A percentile compares a stretch with the other conserved stretches of the same genome.
phyloP scores from a whole-genome alignment of 2,329 filamentous ascomycete species.

The Cladosporium austrohemisphaericum region DNA sequence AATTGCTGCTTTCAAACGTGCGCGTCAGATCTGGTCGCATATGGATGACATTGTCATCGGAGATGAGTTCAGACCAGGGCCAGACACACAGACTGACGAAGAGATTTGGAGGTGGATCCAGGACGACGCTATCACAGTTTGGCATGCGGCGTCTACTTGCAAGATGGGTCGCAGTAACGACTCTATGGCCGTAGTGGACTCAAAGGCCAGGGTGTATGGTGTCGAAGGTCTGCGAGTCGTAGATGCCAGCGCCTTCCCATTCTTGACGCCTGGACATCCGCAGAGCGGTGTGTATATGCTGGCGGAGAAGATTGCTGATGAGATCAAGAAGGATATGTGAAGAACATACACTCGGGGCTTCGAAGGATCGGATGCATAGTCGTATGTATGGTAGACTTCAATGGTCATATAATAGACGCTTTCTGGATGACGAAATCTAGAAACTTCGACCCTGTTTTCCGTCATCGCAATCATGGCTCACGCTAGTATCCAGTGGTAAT shows the following conservation, averaged over 20 bases:
- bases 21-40: slow-evolving; percentile 28
- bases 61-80: slow-evolving; percentile 29
- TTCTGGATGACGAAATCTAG: too few relatives aligned
- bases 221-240: slow-evolving; percentile 23
- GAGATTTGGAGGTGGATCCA: slow-evolving; percentile 15
- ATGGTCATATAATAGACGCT: too few relatives aligned
- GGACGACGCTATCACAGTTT: background rate
- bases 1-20: slow-evolving; percentile 32
- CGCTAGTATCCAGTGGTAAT: too few relatives aligned
- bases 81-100: slow-evolving; percentile 11
- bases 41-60: slow-evolving; percentile 27
- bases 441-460: too few relatives aligned
- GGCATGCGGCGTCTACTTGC: slow-evolving; percentile 15
- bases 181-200: slow-evolving; percentile 22
- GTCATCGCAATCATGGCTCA: too few relatives aligned
- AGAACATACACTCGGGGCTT: too few relatives aligned
- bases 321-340: background rate
- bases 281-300: slow-evolving; percentile 19
- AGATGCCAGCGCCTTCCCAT: slow-evolving; percentile 22
- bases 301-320: background rate
- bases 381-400: too few relatives aligned
- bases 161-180: slow-evolving; percentile 22
- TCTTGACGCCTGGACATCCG: slow-evolving; percentile 25
- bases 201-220: slow-evolving; percentile 20
- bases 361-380: too few relatives aligned